Evolutionary conservation across 179 eudicot genomes (phyloP), one percentile per base, ranked within the genome.

Genomic region (Silene vulgaris): DNA sequence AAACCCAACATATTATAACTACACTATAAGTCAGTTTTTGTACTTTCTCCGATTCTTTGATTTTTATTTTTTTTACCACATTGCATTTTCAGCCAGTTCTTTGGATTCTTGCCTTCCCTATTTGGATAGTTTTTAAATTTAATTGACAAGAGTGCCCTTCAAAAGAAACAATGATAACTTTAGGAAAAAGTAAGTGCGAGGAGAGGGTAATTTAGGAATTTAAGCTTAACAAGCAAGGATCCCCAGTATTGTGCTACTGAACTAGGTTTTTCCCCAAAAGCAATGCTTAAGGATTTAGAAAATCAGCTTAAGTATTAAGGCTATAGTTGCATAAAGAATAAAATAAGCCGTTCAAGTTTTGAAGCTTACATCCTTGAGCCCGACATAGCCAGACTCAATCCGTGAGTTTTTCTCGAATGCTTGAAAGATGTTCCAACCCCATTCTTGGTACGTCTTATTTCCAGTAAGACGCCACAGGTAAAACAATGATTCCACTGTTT

Each of bases 361-460:
- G 35, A 60, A 82, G 72, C 96, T 91, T 87, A 96, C 99, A 89
- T 96, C 98, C 82, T 93, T 93, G 61, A 96, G 87, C 76, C 99
- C 99, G 69, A 96, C 99, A 75, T 96, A 96, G 84, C 99, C 99
- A 4, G 92, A 83, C 78, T 96, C 99, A 40, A 82, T 40, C 19
- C 92, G 96, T 5, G 97, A 96, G 78, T 96, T 93, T 81, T 96
- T 96, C 84, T 96, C 99, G 48, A 96, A 96, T 66, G 99, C 99
- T 89, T 96, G 88, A 82, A 96, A 96, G 77, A 96, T 96, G 81
- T 96, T 86, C 99, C 99, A 96, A 72, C 97, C 99, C 99, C 99
- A 96, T 74, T 96, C 99, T 82, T 93, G 90, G 65, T 96, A 96
- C 5, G 99, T 96, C 86, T 89, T 89, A 72, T 96, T 96, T 67